Conservation (phyloP, 2,329 filamentous ascomycete species). For the Xylaria sp. region DNA sequence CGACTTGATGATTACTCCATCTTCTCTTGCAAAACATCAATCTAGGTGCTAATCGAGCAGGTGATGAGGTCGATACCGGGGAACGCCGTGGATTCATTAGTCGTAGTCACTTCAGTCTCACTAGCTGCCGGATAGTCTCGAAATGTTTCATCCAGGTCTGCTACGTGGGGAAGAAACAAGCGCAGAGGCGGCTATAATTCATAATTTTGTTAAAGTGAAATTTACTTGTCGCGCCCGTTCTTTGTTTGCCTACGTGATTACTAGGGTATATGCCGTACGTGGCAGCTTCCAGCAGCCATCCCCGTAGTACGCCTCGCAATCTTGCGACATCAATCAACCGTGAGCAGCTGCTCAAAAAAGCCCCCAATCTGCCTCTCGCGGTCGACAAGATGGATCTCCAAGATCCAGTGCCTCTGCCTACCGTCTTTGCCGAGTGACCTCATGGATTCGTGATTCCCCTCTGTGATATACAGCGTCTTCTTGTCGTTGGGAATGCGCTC, state of each 20-base stretch:
- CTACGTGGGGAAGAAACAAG: background rate
- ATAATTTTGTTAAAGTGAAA: too few species aligned
- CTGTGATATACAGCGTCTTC: constrained; percentile 51
- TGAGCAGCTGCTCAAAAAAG: constrained; percentile 51
- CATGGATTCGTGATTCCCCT: constrained; percentile 52
- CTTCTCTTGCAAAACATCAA: too few species aligned
- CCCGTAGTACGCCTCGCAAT: background rate
- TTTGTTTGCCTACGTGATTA: too few species aligned
- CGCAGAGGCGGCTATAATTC: too few species aligned
- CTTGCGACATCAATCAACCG: constrained; percentile 19
- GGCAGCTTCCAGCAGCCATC: too few species aligned
- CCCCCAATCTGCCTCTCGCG: constrained; percentile 45
- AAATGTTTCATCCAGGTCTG: background rate
- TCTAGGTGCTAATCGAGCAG: too few species aligned
- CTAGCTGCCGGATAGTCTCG: background rate
- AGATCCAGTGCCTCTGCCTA: constrained; percentile 54
- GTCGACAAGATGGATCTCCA: constrained; percentile 55
- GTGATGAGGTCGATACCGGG: too few species aligned
- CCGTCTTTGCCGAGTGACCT: constrained; percentile 47
- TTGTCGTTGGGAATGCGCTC: constrained; percentile 56
- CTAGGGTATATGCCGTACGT: too few species aligned
- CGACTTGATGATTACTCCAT: too few species aligned
- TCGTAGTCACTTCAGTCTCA: background rate
- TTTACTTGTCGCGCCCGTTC: too few species aligned
- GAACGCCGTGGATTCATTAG: background rate